Percentiles rank a stretch among this genome's conserved stretches.
Evolutionary conservation across 305 asterid genomes (phyloP).

Genomic region (Solanum hybrid): DNA sequence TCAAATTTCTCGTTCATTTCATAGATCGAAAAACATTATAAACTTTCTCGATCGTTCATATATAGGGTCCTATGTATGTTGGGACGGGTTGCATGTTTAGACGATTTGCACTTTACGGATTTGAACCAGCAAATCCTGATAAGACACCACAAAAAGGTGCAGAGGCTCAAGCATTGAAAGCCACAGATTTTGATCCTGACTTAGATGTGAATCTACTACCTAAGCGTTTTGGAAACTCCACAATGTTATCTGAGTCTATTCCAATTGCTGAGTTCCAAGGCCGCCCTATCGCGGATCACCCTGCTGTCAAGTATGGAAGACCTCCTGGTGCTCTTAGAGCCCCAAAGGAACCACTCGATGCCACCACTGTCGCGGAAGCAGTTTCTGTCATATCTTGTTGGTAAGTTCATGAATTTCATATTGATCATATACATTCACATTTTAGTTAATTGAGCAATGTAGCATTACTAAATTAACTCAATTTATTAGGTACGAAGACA

Average conservation of each 20-base stretch:
- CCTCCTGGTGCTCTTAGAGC: constrained; percentile 37
- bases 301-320: constrained; percentile 45
- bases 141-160: constrained; percentile 14
- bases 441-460: neutral
- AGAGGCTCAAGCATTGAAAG: constrained; percentile 29
- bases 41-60: neutral
- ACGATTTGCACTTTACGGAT: constrained; percentile 48
- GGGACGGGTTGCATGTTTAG: constrained; percentile 47
- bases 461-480: neutral
- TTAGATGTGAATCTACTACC: constrained; percentile 40
- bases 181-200: constrained; percentile 39
- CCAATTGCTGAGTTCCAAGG: constrained; percentile 48
- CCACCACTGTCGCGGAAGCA: constrained; percentile 44
- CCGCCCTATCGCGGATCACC: constrained; percentile 52
- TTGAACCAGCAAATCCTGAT: constrained; percentile 29
- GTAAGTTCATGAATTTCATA: constrained; percentile 4
- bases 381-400: constrained; percentile 49
- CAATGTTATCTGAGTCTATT: constrained; percentile 38
- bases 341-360: constrained; percentile 39
- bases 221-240: constrained; percentile 46
- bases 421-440: neutral
- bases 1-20: neutral
- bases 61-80: constrained; percentile 44
- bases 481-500: constrained; percentile 35
- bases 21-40: neutral